A percentile compares a stretch with the other conserved stretches of the same genome.
phyloP scores from a whole-genome alignment of 2,329 filamentous ascomycete species.

The Pestalotiopsis sp. region DNA sequence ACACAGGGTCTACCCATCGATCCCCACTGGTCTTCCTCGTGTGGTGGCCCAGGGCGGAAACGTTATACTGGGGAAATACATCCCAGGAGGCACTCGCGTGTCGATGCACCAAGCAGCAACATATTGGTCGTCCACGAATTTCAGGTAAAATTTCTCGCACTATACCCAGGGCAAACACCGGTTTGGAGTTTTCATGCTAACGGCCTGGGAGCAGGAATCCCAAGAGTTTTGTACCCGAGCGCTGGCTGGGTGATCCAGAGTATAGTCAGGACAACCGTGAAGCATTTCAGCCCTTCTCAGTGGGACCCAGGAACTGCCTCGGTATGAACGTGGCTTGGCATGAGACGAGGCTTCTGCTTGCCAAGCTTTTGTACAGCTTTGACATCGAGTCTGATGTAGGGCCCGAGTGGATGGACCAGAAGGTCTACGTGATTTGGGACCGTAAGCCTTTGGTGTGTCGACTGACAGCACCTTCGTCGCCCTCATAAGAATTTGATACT shows the following conservation, averaged over 20 bases:
- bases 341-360: conserved; percentile 3
- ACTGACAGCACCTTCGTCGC: neutral
- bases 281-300: conserved; percentile 23
- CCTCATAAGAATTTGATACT: neutral
- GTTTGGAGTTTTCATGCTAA: conserved; percentile 35
- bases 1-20: conserved; percentile 20
- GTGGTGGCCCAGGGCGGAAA: conserved; percentile 17
- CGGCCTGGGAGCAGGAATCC: conserved; percentile 37
- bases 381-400: conserved; percentile 4
- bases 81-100: conserved; percentile 18
- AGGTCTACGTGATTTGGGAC: conserved; percentile 7
- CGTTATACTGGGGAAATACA: conserved; percentile 7
- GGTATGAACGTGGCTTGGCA: conserved; percentile 16
- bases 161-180: conserved; percentile 42
- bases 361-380: neutral
- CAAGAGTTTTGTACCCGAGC: conserved; percentile 22
- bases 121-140: conserved; percentile 16
- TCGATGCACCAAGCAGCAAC: conserved; percentile 19
- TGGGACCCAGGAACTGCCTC: conserved; percentile 24
- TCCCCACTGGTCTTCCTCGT: conserved; percentile 17
- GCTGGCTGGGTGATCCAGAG: conserved; percentile 23
- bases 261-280: conserved; percentile 23
- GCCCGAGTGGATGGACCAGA: conserved; percentile 5
- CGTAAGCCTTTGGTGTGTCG: conserved; percentile 4
- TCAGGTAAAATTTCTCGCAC: conserved; percentile 29